These are phyloP conservation scores for Eucalyptus tenuipes DNA, from an alignment of 345 rosid species.

Conservation along the genomic window DNA sequence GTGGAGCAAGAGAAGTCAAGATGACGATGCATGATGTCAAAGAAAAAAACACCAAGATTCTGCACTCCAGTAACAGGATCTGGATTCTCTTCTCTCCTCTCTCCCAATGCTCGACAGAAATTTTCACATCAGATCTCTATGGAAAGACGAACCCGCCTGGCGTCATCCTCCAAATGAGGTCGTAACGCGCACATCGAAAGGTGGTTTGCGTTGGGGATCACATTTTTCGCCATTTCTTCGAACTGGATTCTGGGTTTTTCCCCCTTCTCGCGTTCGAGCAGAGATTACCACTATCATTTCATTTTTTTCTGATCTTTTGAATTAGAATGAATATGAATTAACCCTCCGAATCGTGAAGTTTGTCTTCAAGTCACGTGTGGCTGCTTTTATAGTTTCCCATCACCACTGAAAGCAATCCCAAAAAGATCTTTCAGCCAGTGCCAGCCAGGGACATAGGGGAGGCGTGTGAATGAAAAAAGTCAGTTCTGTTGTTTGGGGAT, in stretches of 20 bases:
- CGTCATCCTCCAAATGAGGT: background rate
- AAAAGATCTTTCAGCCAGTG: background rate
- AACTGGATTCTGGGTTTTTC: background rate
- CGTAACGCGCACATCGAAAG: background rate
- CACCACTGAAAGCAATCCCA: background rate
- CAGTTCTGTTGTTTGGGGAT: background rate
- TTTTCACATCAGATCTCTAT: background rate
- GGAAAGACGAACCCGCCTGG: background rate
- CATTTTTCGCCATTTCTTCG: background rate
- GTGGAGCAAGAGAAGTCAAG: background rate
- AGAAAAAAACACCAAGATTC: background rate
- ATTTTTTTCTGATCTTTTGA: background rate
- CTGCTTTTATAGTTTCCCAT: background rate
- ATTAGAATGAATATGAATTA: background rate
- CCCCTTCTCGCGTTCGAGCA: background rate
- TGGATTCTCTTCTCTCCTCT: background rate
- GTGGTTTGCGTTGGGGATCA: background rate
- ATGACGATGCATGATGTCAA: background rate
- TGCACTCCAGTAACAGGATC: background rate
- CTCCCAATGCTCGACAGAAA: background rate
- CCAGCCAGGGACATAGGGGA: background rate
- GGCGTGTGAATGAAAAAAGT: background rate
- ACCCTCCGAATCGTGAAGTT: background rate
- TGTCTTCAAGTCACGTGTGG: background rate
- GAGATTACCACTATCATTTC: background rate